These are phyloP conservation scores for Xylaria cubensis DNA, from an alignment of 495 filamentous ascomycete genomes.

Conservation along the genomic window DNA sequence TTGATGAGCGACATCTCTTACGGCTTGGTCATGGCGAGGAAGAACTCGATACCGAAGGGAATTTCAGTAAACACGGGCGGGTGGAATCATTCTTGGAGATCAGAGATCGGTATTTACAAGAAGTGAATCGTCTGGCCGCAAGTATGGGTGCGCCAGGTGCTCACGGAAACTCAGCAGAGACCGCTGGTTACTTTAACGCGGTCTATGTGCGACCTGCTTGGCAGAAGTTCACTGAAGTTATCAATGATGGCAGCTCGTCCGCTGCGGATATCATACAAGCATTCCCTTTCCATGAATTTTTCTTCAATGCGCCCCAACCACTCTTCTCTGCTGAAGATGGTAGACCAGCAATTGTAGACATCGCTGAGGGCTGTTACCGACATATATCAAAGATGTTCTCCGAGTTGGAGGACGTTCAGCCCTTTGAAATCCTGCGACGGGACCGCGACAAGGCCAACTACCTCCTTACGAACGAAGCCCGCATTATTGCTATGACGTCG, in stretches of 20 bases:
- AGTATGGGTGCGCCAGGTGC: conserved; percentile 86
- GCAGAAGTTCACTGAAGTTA: conserved; percentile 78
- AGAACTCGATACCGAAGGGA: conserved; percentile 83
- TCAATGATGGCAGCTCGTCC: conserved; percentile 56
- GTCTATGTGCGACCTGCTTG: conserved; percentile 91
- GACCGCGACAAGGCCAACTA: conserved; percentile 94
- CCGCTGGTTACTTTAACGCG: conserved; percentile 91
- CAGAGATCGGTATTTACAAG: conserved; percentile 74
- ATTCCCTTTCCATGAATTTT: conserved; percentile 92
- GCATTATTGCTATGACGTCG: conserved; percentile 97
- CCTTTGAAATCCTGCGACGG: conserved; percentile 90
- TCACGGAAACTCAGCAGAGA: conserved; percentile 95
- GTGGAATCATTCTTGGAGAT: conserved; percentile 97
- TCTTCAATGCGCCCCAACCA: conserved; percentile 85
- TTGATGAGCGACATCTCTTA: conserved; percentile 93
- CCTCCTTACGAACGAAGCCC: conserved; percentile 90
- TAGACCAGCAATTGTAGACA: conserved; percentile 74
- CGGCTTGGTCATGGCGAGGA: conserved; percentile 95
- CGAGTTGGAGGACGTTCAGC: conserved; percentile 90
- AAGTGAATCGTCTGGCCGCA: conserved; percentile 85
- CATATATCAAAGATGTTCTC: conserved; percentile 93
- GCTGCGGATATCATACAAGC: conserved; percentile 68
- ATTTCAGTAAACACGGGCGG: conserved; percentile 92
- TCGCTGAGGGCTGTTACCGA: conserved; percentile 83
- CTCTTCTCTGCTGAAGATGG: conserved; percentile 72